Conservation (phyloP, 768 basidiomycete genomes). For the Megacollybia marginata region DNA sequence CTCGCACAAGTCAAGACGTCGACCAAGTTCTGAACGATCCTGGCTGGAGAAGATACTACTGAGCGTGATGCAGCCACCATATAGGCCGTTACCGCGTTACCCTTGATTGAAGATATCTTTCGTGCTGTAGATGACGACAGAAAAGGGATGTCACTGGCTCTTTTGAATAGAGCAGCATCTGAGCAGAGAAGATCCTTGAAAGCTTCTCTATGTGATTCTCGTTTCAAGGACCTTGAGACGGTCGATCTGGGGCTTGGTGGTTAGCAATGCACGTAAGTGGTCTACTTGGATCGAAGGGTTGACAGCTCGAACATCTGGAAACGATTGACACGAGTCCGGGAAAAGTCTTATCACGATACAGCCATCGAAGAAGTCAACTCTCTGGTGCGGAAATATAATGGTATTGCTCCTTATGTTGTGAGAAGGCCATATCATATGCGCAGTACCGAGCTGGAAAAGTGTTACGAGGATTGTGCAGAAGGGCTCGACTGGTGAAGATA, state of each 20-base stretch:
- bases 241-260: constrained; percentile 13
- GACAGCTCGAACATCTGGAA: too few species aligned
- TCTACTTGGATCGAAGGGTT: too few species aligned
- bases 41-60: constrained; percentile 15
- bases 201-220: constrained; percentile 11
- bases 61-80: not conserved
- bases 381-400: constrained; percentile 74
- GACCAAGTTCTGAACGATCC: constrained; percentile 16
- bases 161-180: constrained; percentile 18
- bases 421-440: constrained; percentile 54
- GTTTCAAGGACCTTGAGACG: constrained; percentile 20
- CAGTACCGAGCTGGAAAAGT: constrained; percentile 47
- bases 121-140: not conserved
- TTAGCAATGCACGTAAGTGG: too few species aligned
- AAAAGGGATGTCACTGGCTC: constrained; percentile 19
- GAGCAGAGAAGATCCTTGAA: constrained; percentile 13
- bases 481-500: too few species aligned
- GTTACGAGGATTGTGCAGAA: constrained; percentile 43
- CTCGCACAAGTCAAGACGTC: constrained; percentile 5
- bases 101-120: constrained; percentile 44
- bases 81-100: constrained; percentile 40
- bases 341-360: constrained; percentile 58
- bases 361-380: constrained; percentile 68
- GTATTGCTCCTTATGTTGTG: constrained; percentile 72
- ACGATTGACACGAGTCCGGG: too few species aligned